Percentiles rank a stretch among this genome's conserved stretches.
phyloP scores from a whole-genome alignment of 2,329 filamentous ascomycete species.

The Arthrobotrys megalospora region DNA sequence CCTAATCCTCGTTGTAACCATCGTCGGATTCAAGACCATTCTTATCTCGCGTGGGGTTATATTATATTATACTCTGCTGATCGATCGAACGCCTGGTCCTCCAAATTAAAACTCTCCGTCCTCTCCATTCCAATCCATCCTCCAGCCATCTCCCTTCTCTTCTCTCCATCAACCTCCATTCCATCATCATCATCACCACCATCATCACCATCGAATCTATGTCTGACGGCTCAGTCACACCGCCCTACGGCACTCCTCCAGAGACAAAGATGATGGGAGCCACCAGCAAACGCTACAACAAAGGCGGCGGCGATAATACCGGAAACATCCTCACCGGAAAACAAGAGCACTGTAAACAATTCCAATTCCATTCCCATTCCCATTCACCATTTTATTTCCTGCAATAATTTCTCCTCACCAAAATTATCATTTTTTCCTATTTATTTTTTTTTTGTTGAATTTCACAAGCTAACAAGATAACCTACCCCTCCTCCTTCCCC shows the following conservation, averaged over 20 bases:
- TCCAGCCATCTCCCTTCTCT: constrained; percentile 2
- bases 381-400: not conserved
- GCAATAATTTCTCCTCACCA: not conserved
- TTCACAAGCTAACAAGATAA: constrained; percentile 19
- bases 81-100: not conserved
- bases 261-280: constrained; percentile 38
- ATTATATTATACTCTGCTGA: not conserved
- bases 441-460: constrained; percentile 48
- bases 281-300: constrained; percentile 55
- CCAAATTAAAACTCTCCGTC: constrained; percentile 12
- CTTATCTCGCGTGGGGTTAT: constrained; percentile 2
- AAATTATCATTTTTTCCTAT: not conserved
- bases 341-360: constrained; percentile 91
- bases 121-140: not conserved
- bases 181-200: constrained; percentile 2
- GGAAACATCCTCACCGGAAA: constrained; percentile 85
- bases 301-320: constrained; percentile 49
- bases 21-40: not conserved
- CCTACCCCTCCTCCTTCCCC: constrained; percentile 6
- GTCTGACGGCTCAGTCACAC: constrained; percentile 21
- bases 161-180: not conserved
- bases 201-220: not conserved
- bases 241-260: constrained; percentile 20
- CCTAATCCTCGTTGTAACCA: not conserved
- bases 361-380: not conserved